Conservation (phyloP, 306 rosid genomes). For the Cucumis melo region DNA sequence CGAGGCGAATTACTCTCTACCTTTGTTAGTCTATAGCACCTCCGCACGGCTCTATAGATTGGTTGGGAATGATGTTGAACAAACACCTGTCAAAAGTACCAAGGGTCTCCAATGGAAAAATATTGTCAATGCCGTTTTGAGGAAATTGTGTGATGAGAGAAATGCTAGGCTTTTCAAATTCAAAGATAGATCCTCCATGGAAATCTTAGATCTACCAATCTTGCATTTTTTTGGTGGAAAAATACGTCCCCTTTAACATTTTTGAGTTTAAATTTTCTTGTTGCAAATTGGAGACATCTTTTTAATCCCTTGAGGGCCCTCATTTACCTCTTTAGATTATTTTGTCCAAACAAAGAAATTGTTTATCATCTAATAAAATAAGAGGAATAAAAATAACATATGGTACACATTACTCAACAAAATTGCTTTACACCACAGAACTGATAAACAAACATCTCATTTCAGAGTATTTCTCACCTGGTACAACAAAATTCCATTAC, state of each 20-base stretch:
- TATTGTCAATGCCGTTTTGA: not conserved
- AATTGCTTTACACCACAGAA: not conserved
- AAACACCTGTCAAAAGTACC: not conserved
- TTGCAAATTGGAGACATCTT: not conserved
- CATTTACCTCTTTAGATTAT: not conserved
- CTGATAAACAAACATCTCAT: not conserved
- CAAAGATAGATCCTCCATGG: not conserved
- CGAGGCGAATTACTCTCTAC: not conserved
- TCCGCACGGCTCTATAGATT: not conserved
- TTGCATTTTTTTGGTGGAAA: not conserved
- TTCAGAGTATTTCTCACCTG: conserved; percentile 45
- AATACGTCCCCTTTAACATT: not conserved
- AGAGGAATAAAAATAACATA: not conserved
- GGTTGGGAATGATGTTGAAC: not conserved
- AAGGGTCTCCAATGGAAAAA: not conserved
- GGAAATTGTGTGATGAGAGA: not conserved
- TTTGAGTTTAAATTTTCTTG: not conserved
- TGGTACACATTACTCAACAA: not conserved
- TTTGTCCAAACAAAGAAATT: not conserved
- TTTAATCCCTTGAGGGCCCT: not conserved
- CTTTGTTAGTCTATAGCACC: not conserved
- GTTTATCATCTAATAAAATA: not conserved
- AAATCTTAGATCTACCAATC: not conserved
- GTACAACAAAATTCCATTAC: conserved; percentile 71
- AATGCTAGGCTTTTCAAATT: not conserved